Evolutionary conservation across 2,329 filamentous ascomycete species (phyloP), one percentile per base, ranked within the genome.

Genomic region (Trichoderma semiorbis): DNA sequence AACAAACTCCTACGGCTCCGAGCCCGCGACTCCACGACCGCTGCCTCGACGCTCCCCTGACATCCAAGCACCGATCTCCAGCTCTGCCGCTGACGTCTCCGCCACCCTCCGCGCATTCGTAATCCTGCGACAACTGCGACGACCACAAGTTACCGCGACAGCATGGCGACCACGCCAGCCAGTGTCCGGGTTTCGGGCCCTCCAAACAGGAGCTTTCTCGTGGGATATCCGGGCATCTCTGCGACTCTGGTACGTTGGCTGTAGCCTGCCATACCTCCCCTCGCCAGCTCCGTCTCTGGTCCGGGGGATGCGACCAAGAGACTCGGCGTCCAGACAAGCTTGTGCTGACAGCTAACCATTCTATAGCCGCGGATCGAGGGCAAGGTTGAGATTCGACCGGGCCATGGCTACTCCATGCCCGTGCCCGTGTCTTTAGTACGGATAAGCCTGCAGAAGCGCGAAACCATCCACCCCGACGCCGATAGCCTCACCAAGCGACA

Each of bases 211-310:
- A 96, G 93, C 84, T 98, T 97, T 81, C 88, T 98, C 75, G 94
- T 98, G 77, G 96, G 96, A 77, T 99, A 98, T 83, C 96, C 96
- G 70, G 96, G 96, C 77, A 98, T 99, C 82, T 98, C 95, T 70
- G 96, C 96, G 78, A 99, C 96, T 47, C 84, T 98, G 89, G 95
- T 98, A 88, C 84, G 93, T 89, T 43, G 30, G 28, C 43, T 18
- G 28, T 16, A 24, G 16, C 55, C 32, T 36, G 28, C n/a, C 14
- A 14, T 24, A 12, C 66, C 32, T 18, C 43, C n/a, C 43, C 43
- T 50, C 43, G 10, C 43, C 43, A 21, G 43, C 43, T 26, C 16
- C 14, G 32, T 43, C 50, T 58, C 16, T 57, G 30, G 30, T 24
- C 14, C 16, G 34, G 24, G 24, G 43, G n/a, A 67, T 67, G 50